Evolutionary conservation across 768 basidiomycete species (phyloP).

Genomic region (Rhodotorula diobovata): DNA sequence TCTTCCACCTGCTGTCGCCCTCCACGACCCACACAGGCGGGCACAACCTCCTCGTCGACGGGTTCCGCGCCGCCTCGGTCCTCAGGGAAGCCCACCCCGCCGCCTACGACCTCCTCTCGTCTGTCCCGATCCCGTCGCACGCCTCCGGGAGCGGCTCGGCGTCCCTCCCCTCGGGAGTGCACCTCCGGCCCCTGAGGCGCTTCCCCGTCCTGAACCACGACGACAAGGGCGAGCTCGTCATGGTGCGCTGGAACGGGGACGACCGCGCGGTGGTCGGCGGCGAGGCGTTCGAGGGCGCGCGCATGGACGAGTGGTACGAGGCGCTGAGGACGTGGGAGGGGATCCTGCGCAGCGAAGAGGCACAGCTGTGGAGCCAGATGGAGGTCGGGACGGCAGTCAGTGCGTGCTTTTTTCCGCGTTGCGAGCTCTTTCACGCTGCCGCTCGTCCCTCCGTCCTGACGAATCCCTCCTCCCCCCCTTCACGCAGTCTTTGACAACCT

Average conservation of each 20-base stretch:
- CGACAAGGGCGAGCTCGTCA: slow-evolving; percentile 59
- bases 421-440: background rate
- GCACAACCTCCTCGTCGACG: slow-evolving; percentile 86
- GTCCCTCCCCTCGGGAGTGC: slow-evolving; percentile 44
- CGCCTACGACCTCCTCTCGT: slow-evolving; percentile 64
- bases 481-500: slow-evolving; percentile 79
- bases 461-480: background rate
- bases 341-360: slow-evolving; percentile 69
- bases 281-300: slow-evolving; percentile 53
- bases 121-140: slow-evolving; percentile 69
- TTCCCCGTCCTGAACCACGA: slow-evolving; percentile 74
- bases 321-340: slow-evolving; percentile 75
- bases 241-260: slow-evolving; percentile 91
- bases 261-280: slow-evolving; percentile 70
- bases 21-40: slow-evolving; percentile 66
- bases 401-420: slow-evolving; percentile 49
- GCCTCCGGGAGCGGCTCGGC: slow-evolving; percentile 70
- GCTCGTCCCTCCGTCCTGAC: too few relatives aligned
- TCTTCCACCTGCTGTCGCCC: slow-evolving; percentile 83
- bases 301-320: slow-evolving; percentile 80
- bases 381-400: slow-evolving; percentile 77
- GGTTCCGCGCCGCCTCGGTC: slow-evolving; percentile 81
- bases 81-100: slow-evolving; percentile 68
- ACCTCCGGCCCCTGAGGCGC: slow-evolving; percentile 55
- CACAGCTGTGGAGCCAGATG: slow-evolving; percentile 89